Conservation (phyloP, 176 grass and related monocot species). For the Secale cereale region DNA sequence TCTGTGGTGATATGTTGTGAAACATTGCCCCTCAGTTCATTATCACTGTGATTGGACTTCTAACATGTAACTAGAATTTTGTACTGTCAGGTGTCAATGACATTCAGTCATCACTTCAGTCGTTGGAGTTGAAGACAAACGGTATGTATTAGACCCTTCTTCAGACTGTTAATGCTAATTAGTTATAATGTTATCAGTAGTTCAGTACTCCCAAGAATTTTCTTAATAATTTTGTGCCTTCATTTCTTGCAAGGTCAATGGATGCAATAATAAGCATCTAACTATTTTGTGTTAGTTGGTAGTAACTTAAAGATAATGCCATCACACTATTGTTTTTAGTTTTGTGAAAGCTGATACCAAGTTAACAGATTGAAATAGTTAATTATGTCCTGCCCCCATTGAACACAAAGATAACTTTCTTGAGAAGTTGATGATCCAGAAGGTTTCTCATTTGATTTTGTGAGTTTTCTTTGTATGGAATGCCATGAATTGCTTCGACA, state of each 20-base stretch:
- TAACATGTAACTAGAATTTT: slow-evolving; percentile 19
- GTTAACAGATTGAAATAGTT: not conserved
- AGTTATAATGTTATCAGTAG: not conserved
- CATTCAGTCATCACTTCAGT: slow-evolving; percentile 63
- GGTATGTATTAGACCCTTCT: slow-evolving; percentile 30
- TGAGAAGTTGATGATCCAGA: not conserved
- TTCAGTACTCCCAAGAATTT: not conserved
- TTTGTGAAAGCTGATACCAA: not conserved
- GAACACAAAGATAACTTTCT: not conserved
- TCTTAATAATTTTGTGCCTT: not conserved
- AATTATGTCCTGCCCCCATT: not conserved
- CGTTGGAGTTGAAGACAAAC: slow-evolving; percentile 64
- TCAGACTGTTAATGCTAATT: not conserved
- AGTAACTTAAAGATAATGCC: not conserved
- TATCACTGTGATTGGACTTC: not conserved
- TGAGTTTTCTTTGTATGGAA: not conserved
- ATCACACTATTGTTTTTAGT: not conserved
- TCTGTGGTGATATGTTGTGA: not conserved
- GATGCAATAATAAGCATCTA: not conserved
- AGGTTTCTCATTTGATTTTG: not conserved
- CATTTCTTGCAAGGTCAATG: not conserved
- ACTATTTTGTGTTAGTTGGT: not conserved
- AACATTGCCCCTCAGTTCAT: not conserved
- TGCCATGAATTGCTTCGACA: not conserved
- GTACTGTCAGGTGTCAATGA: slow-evolving; percentile 57